These are phyloP conservation scores for Fusarium nisikadoi DNA, from an alignment of 2,329 filamentous ascomycete species.

Conservation along the genomic window DNA sequence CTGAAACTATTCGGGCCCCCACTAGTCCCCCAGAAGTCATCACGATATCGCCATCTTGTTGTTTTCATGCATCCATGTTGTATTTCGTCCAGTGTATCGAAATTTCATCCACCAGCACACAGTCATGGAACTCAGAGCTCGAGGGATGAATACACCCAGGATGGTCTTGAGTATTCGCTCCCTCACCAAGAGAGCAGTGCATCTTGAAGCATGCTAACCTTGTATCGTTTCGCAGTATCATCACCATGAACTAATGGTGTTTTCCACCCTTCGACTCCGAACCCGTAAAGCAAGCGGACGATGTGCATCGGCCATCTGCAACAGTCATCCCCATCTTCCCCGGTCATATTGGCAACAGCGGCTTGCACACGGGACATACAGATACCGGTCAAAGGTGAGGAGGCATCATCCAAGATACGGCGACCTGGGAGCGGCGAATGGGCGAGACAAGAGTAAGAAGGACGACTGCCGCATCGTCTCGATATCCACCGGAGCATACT, in stretches of 20 bases:
- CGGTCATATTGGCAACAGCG: neutral
- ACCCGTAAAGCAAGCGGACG: neutral
- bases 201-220: neutral
- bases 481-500: no score
- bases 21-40: neutral
- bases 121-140: neutral
- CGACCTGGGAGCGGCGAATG: neutral
- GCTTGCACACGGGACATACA: neutral
- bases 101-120: neutral
- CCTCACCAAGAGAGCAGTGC: accelerated
- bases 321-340: neutral
- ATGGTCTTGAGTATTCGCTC: no score
- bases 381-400: accelerated
- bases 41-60: neutral
- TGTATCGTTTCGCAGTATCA: neutral
- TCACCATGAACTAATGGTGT: neutral
- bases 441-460: neutral
- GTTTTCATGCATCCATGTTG: neutral
- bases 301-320: neutral
- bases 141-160: accelerated
- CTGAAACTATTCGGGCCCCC: neutral
- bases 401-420: neutral
- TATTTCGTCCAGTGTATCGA: neutral
- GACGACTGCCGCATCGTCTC: neutral
- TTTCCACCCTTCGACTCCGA: neutral